Percentiles rank a stretch among this genome's conserved stretches.
phyloP scores from a whole-genome alignment of 164 flowering plant genomes.

The Nelumbo lutea region DNA sequence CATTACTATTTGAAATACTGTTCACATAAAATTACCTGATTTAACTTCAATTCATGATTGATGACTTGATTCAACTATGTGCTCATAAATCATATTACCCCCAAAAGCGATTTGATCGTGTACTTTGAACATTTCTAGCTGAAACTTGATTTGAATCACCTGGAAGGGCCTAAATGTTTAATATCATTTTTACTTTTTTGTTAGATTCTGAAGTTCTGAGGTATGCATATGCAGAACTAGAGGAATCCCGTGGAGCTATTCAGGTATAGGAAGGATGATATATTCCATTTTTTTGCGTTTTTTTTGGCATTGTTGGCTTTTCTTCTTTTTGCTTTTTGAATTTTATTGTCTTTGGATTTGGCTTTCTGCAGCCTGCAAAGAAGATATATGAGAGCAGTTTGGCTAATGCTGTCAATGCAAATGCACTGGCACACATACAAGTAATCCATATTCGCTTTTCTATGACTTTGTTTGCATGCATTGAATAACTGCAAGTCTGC shows the following conservation, averaged over 20 bases:
- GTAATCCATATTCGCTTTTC: slow-evolving; percentile 30
- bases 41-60: too few species aligned
- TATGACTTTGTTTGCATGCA: background rate
- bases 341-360: background rate
- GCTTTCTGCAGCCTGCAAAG: slow-evolving; percentile 71
- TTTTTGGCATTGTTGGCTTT: background rate
- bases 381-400: slow-evolving; percentile 80
- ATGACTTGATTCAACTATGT: too few species aligned
- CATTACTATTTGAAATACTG: too few species aligned
- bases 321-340: background rate
- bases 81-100: too few species aligned
- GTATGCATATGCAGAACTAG: slow-evolving; percentile 95
- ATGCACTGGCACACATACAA: slow-evolving; percentile 86
- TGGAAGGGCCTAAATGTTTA: background rate
- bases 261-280: slow-evolving; percentile 39
- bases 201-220: slow-evolving; percentile 78
- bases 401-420: slow-evolving; percentile 54
- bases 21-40: too few species aligned
- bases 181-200: background rate
- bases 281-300: background rate
- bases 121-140: too few species aligned
- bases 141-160: too few species aligned
- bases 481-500: too few species aligned
- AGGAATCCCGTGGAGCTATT: slow-evolving; percentile 87
- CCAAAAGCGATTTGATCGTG: too few species aligned